A percentile compares a stretch with the other conserved stretches of the same genome.
Evolutionary conservation across 1,284 basidiomycete genomes (phyloP).

Genomic region (Leccinum cinnamomeum): DNA sequence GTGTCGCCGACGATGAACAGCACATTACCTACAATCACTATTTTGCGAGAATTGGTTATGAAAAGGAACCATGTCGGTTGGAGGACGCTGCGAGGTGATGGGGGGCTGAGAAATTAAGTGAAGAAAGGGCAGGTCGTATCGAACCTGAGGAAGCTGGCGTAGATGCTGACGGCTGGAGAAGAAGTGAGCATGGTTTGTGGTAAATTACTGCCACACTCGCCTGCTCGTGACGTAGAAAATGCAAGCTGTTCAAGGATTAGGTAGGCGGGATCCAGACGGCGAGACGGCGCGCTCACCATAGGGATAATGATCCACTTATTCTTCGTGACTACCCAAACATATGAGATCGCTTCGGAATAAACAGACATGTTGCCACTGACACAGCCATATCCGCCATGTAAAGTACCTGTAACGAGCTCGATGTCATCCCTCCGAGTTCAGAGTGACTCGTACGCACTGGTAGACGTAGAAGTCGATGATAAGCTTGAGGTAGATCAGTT

Average conservation of each 20-base stretch:
- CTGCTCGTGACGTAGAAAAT: conserved; percentile 28
- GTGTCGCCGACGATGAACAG: conserved; percentile 30
- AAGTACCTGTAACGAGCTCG: conserved; percentile 25
- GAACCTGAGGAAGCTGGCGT: conserved; percentile 23
- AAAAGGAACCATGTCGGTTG: conserved; percentile 20
- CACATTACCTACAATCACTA: conserved; percentile 25
- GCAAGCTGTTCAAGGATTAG: conserved; percentile 15
- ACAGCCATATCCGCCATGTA: conserved; percentile 35
- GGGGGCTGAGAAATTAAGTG: background rate
- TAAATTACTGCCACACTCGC: conserved; percentile 9
- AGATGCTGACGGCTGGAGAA: conserved; percentile 23
- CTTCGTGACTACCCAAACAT: conserved; percentile 17
- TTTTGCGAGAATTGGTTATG: conserved; percentile 1
- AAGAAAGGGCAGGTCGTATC: accelerated
- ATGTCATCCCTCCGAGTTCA: background rate
- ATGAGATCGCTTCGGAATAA: conserved; percentile 4
- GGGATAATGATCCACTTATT: conserved; percentile 21
- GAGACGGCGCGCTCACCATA: conserved; percentile 21
- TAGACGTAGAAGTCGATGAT: conserved; percentile 34
- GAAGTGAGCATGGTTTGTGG: too few species aligned
- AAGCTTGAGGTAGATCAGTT: conserved; percentile 21
- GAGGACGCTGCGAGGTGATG: conserved; percentile 8
- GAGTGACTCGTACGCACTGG: conserved; percentile 13
- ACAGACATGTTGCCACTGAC: conserved; percentile 17
- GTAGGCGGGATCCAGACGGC: background rate